Base-by-base conservation (phyloP, 1,139 yeast species). In the Candida sojae region DNA sequence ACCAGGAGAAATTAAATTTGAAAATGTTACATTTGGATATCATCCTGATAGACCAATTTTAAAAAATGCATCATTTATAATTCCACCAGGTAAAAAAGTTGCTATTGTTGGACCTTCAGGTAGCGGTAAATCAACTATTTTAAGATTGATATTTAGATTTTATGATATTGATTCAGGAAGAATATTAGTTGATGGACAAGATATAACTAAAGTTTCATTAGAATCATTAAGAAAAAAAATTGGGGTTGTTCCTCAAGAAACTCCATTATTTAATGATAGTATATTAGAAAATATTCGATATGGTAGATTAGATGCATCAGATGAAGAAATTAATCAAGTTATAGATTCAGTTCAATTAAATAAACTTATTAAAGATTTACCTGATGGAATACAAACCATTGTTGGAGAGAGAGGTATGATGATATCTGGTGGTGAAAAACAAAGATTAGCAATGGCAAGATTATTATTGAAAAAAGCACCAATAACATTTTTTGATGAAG, bases 351-450 rank as follows among this genome's bases (percentile, higher is more conserved):
- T 96, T 1, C 85, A 88, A 59, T 75, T 93, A 49, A 81, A 82
- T 50, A 67, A 70, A 21, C 71, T 92, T 41, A 77, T 95, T 21
- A 59, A 67, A 6, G 89, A 86, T 44, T 71, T 93, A 42, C 98
- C 99, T 0, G 88, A 88, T 11, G 97, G 97, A 1, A 73, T 80
- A 40, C 73, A 86, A 34, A 93, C 99, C 0, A 75, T 88, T 48
- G 99, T 93, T n/a, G 99, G 99, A 44, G 99, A 95, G 67, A 75
- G 99, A 57, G 99, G 99, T 23, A 79, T 93, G 79, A 93, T 93
- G 99, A 91, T 93, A 43, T 90, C 97, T 9, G 99, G 99, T 11
- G 99, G 99, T 49, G 99, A 93, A 66, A 92, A 95, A 64, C 99
- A 93, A 67, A 76, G 99, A 53, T 74, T 93, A 47, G 99, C 99